These are phyloP conservation scores for Phanerodontia chrysosporium DNA, from an alignment of 768 basidiomycete species.

Conservation along the genomic window DNA sequence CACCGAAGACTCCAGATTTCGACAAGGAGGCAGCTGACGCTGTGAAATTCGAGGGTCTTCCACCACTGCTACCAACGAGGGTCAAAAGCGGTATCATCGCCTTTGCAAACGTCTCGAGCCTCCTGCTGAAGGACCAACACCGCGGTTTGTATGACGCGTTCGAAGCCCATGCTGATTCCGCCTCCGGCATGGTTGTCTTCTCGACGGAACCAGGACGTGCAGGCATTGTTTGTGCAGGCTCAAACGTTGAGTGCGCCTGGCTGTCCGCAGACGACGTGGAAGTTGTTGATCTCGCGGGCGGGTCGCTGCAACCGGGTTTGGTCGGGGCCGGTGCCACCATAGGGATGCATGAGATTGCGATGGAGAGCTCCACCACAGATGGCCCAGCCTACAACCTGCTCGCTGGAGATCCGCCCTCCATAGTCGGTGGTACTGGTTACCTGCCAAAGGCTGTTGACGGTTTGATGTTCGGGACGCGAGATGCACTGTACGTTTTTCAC, in stretches of 20 bases:
- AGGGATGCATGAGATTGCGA: constrained; percentile 58
- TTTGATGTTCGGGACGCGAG: constrained; percentile 40
- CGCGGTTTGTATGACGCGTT: not conserved
- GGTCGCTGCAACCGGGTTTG: constrained; percentile 57
- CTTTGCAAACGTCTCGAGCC: constrained; percentile 50
- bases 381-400: constrained; percentile 50
- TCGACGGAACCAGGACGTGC: constrained; percentile 21
- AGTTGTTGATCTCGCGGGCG: constrained; percentile 58
- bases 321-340: constrained; percentile 58
- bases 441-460: constrained; percentile 63
- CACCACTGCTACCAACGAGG: constrained; percentile 48
- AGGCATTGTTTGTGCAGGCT: constrained; percentile 44
- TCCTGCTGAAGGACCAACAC: constrained; percentile 19
- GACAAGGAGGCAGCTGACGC: constrained; percentile 54
- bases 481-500: constrained; percentile 22
- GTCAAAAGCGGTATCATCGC: constrained; percentile 35
- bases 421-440: constrained; percentile 37
- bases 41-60: constrained; percentile 62
- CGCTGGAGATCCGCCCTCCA: constrained; percentile 32
- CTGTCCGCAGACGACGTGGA: constrained; percentile 1
- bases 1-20: constrained; percentile 53
- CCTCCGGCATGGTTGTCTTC: constrained; percentile 34
- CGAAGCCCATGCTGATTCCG: constrained; percentile 13
- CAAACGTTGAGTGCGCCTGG: constrained; percentile 12
- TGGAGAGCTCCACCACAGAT: constrained; percentile 57